Conservation (phyloP, 441 rosid genomes). For the Cnidoscolus chayamansa region DNA sequence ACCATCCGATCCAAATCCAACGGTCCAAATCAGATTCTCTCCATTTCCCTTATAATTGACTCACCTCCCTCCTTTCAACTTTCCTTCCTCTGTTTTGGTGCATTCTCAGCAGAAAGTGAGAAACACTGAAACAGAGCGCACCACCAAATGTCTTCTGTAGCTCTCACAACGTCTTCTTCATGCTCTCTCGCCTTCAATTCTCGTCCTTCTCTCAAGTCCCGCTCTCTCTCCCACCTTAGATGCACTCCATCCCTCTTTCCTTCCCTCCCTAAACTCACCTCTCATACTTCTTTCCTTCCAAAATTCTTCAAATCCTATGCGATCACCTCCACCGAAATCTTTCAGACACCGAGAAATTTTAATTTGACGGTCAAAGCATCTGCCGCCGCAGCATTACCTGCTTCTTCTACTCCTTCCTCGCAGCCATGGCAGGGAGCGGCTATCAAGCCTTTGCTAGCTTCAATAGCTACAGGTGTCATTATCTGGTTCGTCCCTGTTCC, state of each 20-base stretch:
- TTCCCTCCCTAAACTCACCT: slow-evolving; percentile 24
- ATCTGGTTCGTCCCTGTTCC: slow-evolving; percentile 91
- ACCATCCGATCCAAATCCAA: slow-evolving; percentile 19
- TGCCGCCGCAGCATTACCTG: slow-evolving; percentile 27
- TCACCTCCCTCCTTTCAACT: background rate
- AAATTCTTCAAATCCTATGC: slow-evolving; percentile 18
- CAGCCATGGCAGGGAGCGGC: slow-evolving; percentile 91
- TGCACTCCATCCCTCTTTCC: slow-evolving; percentile 18
- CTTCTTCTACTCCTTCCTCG: slow-evolving; percentile 33
- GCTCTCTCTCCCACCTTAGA: slow-evolving; percentile 31
- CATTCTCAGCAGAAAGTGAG: background rate
- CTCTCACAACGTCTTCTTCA: slow-evolving; percentile 46
- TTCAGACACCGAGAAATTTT: background rate
- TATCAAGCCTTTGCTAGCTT: slow-evolving; percentile 72
- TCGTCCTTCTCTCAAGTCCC: slow-evolving; percentile 36
- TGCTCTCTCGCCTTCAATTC: slow-evolving; percentile 47
- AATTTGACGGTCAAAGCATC: slow-evolving; percentile 33
- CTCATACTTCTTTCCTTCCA: background rate
- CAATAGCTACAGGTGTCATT: slow-evolving; percentile 81
- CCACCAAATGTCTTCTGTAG: slow-evolving; percentile 65
- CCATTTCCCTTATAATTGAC: background rate
- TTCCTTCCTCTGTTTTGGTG: too few species aligned
- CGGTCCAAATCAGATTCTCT: slow-evolving; percentile 27
- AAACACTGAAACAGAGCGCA: slow-evolving; percentile 6
- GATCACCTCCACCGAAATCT: background rate